Percentiles rank a stretch among this genome's conserved stretches.
phyloP scores from a whole-genome alignment of 768 basidiomycete genomes.

The Cyathus striatus region DNA sequence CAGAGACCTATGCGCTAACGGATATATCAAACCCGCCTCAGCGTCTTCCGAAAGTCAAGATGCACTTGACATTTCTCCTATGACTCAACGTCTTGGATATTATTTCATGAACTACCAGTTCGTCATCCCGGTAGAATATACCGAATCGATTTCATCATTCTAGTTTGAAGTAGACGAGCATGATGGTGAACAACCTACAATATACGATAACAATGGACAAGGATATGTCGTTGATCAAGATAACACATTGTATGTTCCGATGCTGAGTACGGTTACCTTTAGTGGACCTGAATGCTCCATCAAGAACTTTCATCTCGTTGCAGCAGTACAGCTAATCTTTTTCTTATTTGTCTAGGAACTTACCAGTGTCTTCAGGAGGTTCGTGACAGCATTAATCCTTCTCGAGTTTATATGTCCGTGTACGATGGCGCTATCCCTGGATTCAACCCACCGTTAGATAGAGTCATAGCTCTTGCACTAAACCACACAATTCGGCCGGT shows the following conservation, averaged over 20 bases:
- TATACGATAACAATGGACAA: slow-evolving; percentile 27
- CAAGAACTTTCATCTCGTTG: slow-evolving; percentile 6
- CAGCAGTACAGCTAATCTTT: slow-evolving; percentile 6
- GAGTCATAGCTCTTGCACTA: slow-evolving; percentile 3
- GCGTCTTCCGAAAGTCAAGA: slow-evolving; percentile 14
- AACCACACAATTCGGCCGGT: slow-evolving; percentile 6
- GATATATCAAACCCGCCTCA: slow-evolving; percentile 12
- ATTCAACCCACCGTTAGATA: slow-evolving; percentile 3
- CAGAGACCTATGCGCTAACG: slow-evolving; percentile 10
- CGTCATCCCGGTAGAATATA: slow-evolving; percentile 22
- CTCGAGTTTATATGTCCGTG: slow-evolving; percentile 9
- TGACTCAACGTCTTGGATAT: slow-evolving; percentile 19
- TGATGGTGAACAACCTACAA: slow-evolving; percentile 19
- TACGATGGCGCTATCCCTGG: slow-evolving; percentile 9
- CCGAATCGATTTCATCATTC: slow-evolving; percentile 29
- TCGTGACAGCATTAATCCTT: slow-evolving; percentile 4
- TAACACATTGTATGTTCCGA: slow-evolving; percentile 25
- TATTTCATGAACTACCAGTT: slow-evolving; percentile 28
- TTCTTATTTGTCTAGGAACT: background rate
- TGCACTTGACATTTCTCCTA: slow-evolving; percentile 20
- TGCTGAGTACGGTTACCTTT: slow-evolving; percentile 13
- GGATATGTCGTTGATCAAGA: slow-evolving; percentile 29
- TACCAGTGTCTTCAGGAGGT: slow-evolving; percentile 2
- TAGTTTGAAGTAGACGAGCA: slow-evolving; percentile 35
- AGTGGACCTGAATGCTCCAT: slow-evolving; percentile 1